Base-by-base conservation (phyloP, 2,329 filamentous ascomycete genomes). In the Aspergillus terreus region DNA sequence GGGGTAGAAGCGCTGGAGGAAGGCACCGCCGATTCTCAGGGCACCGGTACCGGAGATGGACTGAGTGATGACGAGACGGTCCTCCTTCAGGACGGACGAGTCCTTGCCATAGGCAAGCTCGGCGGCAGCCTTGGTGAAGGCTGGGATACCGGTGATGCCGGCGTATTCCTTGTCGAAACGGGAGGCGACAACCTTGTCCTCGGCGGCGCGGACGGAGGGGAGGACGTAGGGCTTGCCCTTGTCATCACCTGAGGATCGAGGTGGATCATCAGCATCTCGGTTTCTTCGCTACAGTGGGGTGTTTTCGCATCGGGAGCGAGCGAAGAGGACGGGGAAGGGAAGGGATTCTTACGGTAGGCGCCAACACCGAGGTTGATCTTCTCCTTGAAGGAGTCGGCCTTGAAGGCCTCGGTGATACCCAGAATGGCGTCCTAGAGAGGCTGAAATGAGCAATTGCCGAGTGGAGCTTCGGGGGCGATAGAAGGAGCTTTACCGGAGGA, bases 321-420 rank as follows among this genome's bases (percentile, higher is more conserved):
- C 21, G 14, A 40, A 32, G 7, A 30, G 14, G 25, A 49, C 15
- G 6, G 15, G 23, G 23, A 40, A 47, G 40, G 30, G 7, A 57
- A 36, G 30, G 7, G 30, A 15, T 55, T 41, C 73, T 63, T 69
- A 78, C 94, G 91, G 84, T 99, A 99, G 69, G 94, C 94, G 68
- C 94, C 94, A 62, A 97, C 94, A 78, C 92, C 94, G 56, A 99
- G 80, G 80, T 97, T 97, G 82, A 99, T 97, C 85, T 97, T 99
- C 80, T 96, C 85, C 58, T 84, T 79, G 76, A 95, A 92, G 67
- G 80, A 82, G 74, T 99, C 94, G 75, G 92, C 92, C 83, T 97
- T 99, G 88, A 94, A 99, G 56, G 94, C 94, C 79, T 99, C 94
- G 58, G 94, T 97, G 77, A 99, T 77, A 67, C 77, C 76, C 55